Evolutionary conservation across 371 early-diverging fungal species (phyloP), one percentile per base, ranked within the genome.

Genomic region (Dichotomocladium elegans): DNA sequence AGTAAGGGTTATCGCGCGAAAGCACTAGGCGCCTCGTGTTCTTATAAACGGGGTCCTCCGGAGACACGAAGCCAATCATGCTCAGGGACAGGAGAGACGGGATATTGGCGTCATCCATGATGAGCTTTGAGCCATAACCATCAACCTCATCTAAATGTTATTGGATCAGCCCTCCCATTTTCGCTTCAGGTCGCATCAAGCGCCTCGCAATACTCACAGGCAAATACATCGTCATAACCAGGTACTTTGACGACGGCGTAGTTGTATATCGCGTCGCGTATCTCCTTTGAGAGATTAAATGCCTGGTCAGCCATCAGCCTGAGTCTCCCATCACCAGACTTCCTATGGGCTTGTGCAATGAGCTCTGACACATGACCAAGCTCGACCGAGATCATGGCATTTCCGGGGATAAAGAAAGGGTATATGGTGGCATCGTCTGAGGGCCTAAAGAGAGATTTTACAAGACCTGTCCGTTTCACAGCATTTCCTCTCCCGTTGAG

Each of bases 91-190:
- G 55, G 4, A 88, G 64, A 3, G 81, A 78, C 0, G 88, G 88
- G 4, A 86, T 65, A 43, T 85, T 86, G 5, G 87, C 86, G 53
- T 88, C 88, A 61, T 88, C 88, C 80, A 86, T 86, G 2, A 88
- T 51, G 6, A 83, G 60, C 0, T 51, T 24, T 8, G 83, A 80
- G 0, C 88, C 87, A 53, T 79, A 86, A 2, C 88, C 87, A 50
- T 88, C 87, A 17, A 83, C 79, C 52, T 88, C 88, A 34, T 64
- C 72, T 69, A 63, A n/a, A n/a, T n/a, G n/a, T n/a, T n/a, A n/a
- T n/a, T 10, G 9, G 14, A 5, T 9, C 14, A n/a, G 31, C 27
- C 12, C 30, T n/a, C 29, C 24, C 12, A 28, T 40, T 25, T 41
- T 10, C 17, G 14, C 21, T 41, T 41, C 21, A 7, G 10, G 15